A percentile compares a stretch with the other conserved stretches of the same genome.
phyloP scores from a whole-genome alignment of 768 basidiomycete species.

The Saitozyma sp. region DNA sequence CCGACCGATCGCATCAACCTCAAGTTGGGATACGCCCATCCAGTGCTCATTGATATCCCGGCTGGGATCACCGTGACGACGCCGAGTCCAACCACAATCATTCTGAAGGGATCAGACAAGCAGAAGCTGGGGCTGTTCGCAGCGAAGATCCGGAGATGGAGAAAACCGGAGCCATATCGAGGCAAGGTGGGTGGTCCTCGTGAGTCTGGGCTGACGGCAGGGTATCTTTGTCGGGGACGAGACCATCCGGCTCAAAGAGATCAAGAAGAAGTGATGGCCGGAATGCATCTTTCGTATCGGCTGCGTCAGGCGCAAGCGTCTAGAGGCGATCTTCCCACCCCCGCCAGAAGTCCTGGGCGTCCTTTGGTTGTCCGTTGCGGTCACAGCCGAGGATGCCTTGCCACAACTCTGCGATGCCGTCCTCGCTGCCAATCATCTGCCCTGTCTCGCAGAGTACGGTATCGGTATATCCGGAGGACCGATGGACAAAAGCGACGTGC shows the following conservation, averaged over 20 bases:
- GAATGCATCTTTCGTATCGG: neutral
- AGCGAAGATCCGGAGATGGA: conserved; percentile 75
- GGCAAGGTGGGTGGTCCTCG: conserved; percentile 73
- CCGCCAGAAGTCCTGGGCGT: conserved; percentile 22
- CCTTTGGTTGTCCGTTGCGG: conserved; percentile 10
- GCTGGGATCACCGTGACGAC: conserved; percentile 76
- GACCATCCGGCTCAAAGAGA: conserved; percentile 82
- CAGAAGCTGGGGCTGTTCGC: conserved; percentile 83
- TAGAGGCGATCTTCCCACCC: conserved; percentile 22
- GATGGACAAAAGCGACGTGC: conserved; percentile 24
- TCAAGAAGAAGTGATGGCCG: conserved; percentile 81
- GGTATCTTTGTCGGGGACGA: conserved; percentile 94
- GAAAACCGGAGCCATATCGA: conserved; percentile 95
- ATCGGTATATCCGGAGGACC: conserved; percentile 18
- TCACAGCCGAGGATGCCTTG: conserved; percentile 39
- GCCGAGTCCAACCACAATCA: conserved; percentile 78
- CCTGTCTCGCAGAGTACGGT: conserved; percentile 36
- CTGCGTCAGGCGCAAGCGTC: neutral
- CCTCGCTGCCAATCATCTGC: conserved; percentile 31
- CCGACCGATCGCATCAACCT: conserved; percentile 63
- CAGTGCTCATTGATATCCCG: conserved; percentile 79
- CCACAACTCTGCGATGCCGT: conserved; percentile 34
- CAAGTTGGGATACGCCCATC: conserved; percentile 90
- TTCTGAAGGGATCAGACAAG: conserved; percentile 81
- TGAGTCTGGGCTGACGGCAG: conserved; percentile 54